A percentile compares a stretch with the other conserved stretches of the same genome.
Evolutionary conservation across 2,329 filamentous ascomycete genomes (phyloP).

Genomic region (Exophiala sp.): DNA sequence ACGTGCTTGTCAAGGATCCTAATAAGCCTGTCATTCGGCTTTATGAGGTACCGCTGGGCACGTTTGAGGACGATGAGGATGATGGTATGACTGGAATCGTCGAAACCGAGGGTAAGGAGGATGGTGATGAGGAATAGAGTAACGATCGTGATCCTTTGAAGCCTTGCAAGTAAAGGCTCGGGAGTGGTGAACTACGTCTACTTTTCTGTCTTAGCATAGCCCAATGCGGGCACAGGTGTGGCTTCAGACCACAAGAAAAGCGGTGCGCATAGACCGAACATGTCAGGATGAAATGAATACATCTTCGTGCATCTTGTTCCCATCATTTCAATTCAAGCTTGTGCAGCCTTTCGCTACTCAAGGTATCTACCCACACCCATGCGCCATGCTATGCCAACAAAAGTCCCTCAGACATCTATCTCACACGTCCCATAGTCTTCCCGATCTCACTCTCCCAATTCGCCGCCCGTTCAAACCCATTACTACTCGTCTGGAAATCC

Average conservation of each 20-base stretch:
- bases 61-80: constrained; percentile 88
- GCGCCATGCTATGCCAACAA: too few species aligned
- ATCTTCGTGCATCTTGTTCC: too few species aligned
- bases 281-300: too few species aligned
- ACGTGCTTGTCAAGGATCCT: constrained; percentile 71
- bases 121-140: constrained; percentile 51
- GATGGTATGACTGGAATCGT: constrained; percentile 57
- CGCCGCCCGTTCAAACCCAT: constrained; percentile 76
- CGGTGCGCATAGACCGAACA: too few species aligned
- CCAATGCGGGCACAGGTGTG: too few species aligned
- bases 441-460: constrained; percentile 86
- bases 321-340: too few species aligned
- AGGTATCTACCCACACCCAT: too few species aligned
- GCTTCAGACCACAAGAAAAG: too few species aligned
- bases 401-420: background rate
- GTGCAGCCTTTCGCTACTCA: too few species aligned
- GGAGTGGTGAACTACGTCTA: background rate
- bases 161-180: background rate
- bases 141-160: background rate
- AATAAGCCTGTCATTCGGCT: constrained; percentile 94
- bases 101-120: constrained; percentile 53
- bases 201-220: background rate
- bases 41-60: constrained; percentile 83
- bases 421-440: constrained; percentile 58
- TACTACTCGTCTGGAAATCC: constrained; percentile 68